Conservation (phyloP, 257 asterid genomes). For the Solanum rostratum region DNA sequence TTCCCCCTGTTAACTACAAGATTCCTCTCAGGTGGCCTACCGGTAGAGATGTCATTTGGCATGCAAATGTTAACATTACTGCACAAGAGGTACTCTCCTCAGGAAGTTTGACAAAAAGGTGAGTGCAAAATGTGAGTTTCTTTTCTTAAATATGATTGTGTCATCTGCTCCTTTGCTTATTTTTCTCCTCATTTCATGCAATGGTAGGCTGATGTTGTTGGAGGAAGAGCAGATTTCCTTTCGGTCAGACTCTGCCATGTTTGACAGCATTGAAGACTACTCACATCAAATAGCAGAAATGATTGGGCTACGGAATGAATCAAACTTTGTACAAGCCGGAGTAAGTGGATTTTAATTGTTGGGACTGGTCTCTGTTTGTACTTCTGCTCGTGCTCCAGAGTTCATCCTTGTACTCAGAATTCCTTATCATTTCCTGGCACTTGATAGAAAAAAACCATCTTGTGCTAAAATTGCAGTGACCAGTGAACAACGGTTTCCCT, state of each 20-base stretch:
- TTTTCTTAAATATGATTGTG: not conserved
- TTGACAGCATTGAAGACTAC: constrained; percentile 89
- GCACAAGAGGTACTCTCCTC: constrained; percentile 96
- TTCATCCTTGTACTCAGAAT: not conserved
- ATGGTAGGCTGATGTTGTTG: constrained; percentile 92
- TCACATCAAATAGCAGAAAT: constrained; percentile 98
- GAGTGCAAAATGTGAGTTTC: constrained; percentile 14
- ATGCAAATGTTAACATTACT: constrained; percentile 90
- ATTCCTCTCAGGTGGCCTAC: constrained; percentile 92
- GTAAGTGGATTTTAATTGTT: constrained; percentile 37
- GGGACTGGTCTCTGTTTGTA: not conserved
- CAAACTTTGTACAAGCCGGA: constrained; percentile 79
- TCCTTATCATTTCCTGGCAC: not conserved
- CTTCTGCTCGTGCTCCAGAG: not conserved
- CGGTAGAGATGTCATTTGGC: constrained; percentile 95
- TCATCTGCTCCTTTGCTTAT: not conserved
- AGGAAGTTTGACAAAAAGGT: constrained; percentile 95
- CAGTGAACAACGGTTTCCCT: not conserved
- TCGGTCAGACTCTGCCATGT: constrained; percentile 74
- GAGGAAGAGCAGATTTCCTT: constrained; percentile 98
- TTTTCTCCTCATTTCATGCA: not conserved
- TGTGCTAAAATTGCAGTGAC: not conserved
- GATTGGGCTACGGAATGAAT: constrained; percentile 80
- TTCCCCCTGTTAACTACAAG: constrained; percentile 72
- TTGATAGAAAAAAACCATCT: not conserved